Conservation (phyloP, 352 stramenopile species). For the Pythium aristosporum region DNA sequence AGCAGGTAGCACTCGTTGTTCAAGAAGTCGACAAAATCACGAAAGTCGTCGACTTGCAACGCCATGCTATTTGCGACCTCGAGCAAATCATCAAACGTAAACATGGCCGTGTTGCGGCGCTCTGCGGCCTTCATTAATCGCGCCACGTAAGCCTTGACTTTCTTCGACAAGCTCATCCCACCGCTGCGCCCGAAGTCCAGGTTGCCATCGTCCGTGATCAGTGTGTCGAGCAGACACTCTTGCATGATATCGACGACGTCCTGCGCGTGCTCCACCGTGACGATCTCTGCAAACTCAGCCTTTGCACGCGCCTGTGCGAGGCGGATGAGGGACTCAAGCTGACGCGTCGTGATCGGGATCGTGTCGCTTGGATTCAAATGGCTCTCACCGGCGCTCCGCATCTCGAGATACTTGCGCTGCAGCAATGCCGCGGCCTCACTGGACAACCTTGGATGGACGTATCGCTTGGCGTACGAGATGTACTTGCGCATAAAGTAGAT, state of each 20-base stretch:
- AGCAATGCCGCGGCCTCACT: conserved; percentile 39
- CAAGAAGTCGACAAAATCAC: conserved; percentile 57
- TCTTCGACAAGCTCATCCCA: conserved; percentile 36
- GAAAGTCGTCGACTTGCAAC: conserved; percentile 50
- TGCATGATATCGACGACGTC: conserved; percentile 95
- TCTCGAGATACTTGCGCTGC: conserved; percentile 76
- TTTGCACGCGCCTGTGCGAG: conserved; percentile 89
- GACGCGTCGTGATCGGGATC: conserved; percentile 90
- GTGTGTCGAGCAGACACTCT: conserved; percentile 83
- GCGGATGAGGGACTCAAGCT: conserved; percentile 91
- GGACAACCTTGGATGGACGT: conserved; percentile 82
- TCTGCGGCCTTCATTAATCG: conserved; percentile 44
- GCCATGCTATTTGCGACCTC: conserved; percentile 49
- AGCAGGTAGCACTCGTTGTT: conserved; percentile 63
- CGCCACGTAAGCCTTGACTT: conserved; percentile 57
- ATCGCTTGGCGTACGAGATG: conserved; percentile 91
- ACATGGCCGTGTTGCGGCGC: conserved; percentile 37
- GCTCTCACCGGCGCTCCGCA: conserved; percentile 45
- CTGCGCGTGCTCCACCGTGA: conserved; percentile 91
- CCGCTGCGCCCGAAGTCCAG: conserved; percentile 68
- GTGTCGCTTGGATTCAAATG: conserved; percentile 31
- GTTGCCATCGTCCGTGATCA: conserved; percentile 76
- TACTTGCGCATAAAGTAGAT: conserved; percentile 91
- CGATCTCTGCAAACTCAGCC: conserved; percentile 89
- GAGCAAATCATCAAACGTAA: conserved; percentile 50